Evolutionary conservation across 2,329 filamentous ascomycete species (phyloP).

Genomic region (Eutypa lata): DNA sequence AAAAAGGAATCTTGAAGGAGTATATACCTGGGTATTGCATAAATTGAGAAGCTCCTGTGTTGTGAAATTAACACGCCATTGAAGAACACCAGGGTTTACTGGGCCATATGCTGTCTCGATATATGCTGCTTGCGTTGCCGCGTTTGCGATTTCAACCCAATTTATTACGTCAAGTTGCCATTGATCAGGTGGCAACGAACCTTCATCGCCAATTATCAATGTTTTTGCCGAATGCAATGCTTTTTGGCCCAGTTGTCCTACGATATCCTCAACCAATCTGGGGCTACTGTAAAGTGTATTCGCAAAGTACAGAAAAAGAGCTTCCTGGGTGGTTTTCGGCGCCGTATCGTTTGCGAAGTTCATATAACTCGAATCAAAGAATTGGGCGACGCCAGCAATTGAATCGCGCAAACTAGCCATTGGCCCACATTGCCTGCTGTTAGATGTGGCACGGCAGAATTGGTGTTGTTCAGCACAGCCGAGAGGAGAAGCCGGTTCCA

Average conservation of each 20-base stretch:
- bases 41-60: neutral
- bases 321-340: neutral
- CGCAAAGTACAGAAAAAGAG: neutral
- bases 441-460: constrained; percentile 3
- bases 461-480: constrained; percentile 9
- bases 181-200: constrained; percentile 31
- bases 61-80: neutral
- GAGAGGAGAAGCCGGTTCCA: constrained; percentile 6
- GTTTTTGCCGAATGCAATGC: neutral
- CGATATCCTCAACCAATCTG: neutral
- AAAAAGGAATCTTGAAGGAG: neutral
- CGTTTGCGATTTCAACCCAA: neutral
- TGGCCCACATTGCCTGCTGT: neutral
- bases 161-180: constrained; percentile 18
- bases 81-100: neutral
- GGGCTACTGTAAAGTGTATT: fast-evolving
- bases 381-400: neutral
- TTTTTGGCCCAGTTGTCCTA: neutral
- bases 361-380: neutral
- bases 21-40: neutral
- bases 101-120: neutral
- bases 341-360: neutral
- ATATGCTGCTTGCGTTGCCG: neutral
- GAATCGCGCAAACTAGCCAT: neutral
- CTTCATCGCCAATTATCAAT: neutral